Evolutionary conservation across 1,284 basidiomycete genomes (phyloP), one percentile per base, ranked within the genome.

Genomic region (Irpex lacteus): DNA sequence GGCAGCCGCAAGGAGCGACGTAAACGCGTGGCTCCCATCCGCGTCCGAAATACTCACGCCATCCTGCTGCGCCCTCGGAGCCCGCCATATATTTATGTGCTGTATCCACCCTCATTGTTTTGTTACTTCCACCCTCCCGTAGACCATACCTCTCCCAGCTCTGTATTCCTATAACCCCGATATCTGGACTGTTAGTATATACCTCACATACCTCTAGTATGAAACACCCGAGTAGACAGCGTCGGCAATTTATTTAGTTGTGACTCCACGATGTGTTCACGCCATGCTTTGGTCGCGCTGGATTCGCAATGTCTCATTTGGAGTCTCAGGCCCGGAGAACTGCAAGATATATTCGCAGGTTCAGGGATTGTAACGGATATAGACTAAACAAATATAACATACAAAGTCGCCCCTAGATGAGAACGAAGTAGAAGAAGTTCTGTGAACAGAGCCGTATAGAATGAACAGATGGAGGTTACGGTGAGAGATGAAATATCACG

Each of bases 211-310:
- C 11, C 21, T 32, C 54, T 56, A 56, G 54, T 56, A 56, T 21
- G 34, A 26, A 26, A 56, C 26, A 9, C 34, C 8, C 34, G 32
- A 6, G 3, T 56, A 56, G 54, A 56, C 54, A 56, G 54, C 26
- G 26, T 56, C 54, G 54, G 34, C n/a, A 36, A 34, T 56, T 26
- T 56, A 56, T 56, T 56, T 36, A 56, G 8, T 56, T 15, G 34
- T 56, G 8, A 11, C 54, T 18, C 54, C 18, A 34, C 32, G 13
- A 36, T 21, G 54, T 26, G 26, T 56, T 56, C 13, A 15, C 19
- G 54, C 54, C 54, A 56, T 56, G 54, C 54, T 26, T 36, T 56
- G 54, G 54, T 56, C 54, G 54, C 54, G 54, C 54, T 56, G 54
- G 21, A 52, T 21, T 52, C 19, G 50, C 11, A 8, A 52, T 52